Evolutionary conservation across 2,329 filamentous ascomycete genomes (phyloP).

Genomic region (Didymella pomorum): DNA sequence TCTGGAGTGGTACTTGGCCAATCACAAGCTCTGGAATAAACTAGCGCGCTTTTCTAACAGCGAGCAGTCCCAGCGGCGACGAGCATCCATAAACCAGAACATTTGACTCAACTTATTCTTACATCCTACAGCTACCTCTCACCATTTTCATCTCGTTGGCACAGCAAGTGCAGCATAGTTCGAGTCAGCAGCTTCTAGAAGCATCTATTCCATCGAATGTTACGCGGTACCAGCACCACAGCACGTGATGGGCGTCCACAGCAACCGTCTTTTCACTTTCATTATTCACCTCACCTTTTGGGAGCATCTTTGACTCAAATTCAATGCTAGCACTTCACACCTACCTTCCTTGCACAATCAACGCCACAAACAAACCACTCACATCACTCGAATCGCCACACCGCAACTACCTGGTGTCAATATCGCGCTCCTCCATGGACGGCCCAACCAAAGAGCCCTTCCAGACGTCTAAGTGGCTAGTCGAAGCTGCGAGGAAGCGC

Average conservation of each 20-base stretch:
- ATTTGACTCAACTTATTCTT: neutral
- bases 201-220: neutral
- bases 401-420: neutral
- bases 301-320: neutral
- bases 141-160: too few relatives aligned
- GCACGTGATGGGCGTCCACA: neutral
- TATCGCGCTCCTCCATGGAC: neutral
- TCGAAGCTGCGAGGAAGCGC: conserved; percentile 9
- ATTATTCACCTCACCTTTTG: neutral
- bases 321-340: neutral
- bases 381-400: neutral
- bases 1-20: neutral
- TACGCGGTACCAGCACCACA: neutral
- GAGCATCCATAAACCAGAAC: neutral
- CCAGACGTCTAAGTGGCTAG: conserved; percentile 4
- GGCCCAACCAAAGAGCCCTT: neutral
- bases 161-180: neutral
- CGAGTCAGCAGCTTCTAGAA: neutral
- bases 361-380: neutral
- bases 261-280: neutral
- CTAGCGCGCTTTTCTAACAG: neutral
- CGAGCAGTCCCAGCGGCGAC: neutral
- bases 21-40: neutral
- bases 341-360: neutral
- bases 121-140: neutral